Conservation (phyloP, 306 rosid species). For the Trifolium pratense region DNA sequence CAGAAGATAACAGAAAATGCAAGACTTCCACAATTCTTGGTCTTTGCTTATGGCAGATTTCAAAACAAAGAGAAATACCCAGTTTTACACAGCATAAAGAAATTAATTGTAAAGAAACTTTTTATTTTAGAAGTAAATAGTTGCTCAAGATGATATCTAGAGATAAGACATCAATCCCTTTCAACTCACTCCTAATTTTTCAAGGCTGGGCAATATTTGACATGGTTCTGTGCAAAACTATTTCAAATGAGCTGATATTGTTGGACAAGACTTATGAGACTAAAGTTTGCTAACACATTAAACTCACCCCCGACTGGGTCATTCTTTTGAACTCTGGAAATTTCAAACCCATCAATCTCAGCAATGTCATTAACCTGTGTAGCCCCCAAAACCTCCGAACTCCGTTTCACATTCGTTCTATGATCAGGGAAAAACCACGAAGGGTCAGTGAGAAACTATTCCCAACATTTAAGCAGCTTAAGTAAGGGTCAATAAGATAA, state of each 20-base stretch:
- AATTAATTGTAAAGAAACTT: constrained; percentile 26
- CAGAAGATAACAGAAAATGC: constrained; percentile 30
- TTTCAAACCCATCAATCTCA: constrained; percentile 42
- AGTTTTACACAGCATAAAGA: constrained; percentile 21
- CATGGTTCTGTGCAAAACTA: constrained; percentile 28
- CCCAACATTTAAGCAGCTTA: constrained; percentile 40
- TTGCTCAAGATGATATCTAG: constrained; percentile 23
- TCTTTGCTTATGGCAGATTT: constrained; percentile 10
- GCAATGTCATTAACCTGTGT: constrained; percentile 39
- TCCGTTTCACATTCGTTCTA: constrained; percentile 54
- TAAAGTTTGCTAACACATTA: constrained; percentile 28
- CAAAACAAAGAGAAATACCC: constrained; percentile 21
- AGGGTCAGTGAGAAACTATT: constrained; percentile 37
- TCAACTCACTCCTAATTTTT: constrained; percentile 16
- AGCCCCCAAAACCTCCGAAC: constrained; percentile 47
- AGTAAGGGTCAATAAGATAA: constrained; percentile 32
- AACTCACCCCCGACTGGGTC: constrained; percentile 59
- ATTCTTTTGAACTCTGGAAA: constrained; percentile 47
- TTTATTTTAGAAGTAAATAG: constrained; percentile 17
- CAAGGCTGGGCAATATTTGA: constrained; percentile 32
- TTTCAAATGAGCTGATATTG: constrained; percentile 32
- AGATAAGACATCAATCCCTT: constrained; percentile 30
- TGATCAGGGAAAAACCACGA: constrained; percentile 35
- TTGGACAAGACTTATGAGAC: constrained; percentile 29
- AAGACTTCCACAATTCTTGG: constrained; percentile 21